Base-by-base conservation (phyloP, 2,329 filamentous ascomycete genomes). In the Trichoderma aggressivum region DNA sequence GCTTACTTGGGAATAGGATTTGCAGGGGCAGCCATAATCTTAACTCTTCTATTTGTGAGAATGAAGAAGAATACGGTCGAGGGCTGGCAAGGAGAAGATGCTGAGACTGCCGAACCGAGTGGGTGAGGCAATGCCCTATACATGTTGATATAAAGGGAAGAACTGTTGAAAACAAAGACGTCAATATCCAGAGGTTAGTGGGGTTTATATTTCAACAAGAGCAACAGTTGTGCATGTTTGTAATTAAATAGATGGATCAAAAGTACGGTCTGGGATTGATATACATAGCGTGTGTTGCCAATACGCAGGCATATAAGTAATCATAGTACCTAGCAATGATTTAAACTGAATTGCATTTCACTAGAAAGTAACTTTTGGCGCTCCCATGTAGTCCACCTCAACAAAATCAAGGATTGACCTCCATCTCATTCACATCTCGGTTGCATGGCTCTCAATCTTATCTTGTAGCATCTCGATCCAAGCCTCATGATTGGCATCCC, bases 401-500 rank as follows among this genome's bases (percentile, higher is more conserved):
- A 5, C 26, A 6, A 28, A 56, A 10, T 8, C 0, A 30, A 1
- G 1, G 6, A 56, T 1, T 18, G 1, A 11, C 26, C 24, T 14
- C 11, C 47, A 53, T 56, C 16, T 28, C 12, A 30, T 56, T 18
- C 4, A 28, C 24, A n/a, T 8, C 3, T 30, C 14, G 30, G 53
- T 18, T 11, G 53, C 53, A n/a, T n/a, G 8, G 24, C 18, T n/a
- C 28, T 26, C 14, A n/a, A 56, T 30, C 8, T n/a, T 18, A 16
- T 11, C 26, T 18, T 56, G 11, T 3, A 71, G 5, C 21, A 39
- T 24, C 26, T 58, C 24, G 12, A 71, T 43, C 50, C 39, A 94
- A 1, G 91, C 89, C 77, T 93, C 90, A 0, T 87, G 89, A 77
- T 86, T 91, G 1, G 91, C 91, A 80, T 90, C 87, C 74, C 91